Evolutionary conservation across 768 basidiomycete species (phyloP), one percentile per base, ranked within the genome.

Genomic region (Boletus subcaerulescens): DNA sequence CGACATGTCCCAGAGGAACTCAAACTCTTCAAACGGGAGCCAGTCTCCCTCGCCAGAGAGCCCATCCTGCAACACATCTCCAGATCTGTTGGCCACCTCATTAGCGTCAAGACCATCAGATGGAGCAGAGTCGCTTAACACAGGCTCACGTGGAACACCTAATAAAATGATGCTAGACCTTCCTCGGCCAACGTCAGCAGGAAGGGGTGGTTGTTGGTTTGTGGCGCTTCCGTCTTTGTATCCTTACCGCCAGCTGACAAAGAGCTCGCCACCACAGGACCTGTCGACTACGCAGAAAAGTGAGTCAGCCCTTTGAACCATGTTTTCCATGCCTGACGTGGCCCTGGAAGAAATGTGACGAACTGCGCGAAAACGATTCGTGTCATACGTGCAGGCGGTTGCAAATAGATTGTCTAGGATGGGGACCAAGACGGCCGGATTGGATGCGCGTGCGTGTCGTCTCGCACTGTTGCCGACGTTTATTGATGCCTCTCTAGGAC

Each of bases 361-460:
- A 93, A 64, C 85, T 89, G 60, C 83, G 88, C 60, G 85, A 87
- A 65, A 85, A 83, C 56, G 83, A 89, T 70, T 87, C 89, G 3
- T 93, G 90, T 73, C 79, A 82, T 61, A 93, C 91, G 1, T 93
- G 91, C 69, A 79, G 82, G 55, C 87, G 91, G 48, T 77, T 93
- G 36, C 86, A 85, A 45, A 89, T 93, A 64, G 78, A 87, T 48
- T 93, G 91, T 71, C 76, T 93, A 5, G 91, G 91, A 13, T 93
- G 91, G 91, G 91, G 91, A 4, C 76, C 85, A 9, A 87, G 81
- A 65, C 81, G 91, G 48, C 91, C 90, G n/a, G 90, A 91, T 53
- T 92, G 90, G 89, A 90, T 92, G 89, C 75, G 89, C 61, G 89
- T 92, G 60, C 63, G 81, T 76, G 32, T 45, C 47, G 26, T 40